Conservation (phyloP, 192 early-diverging fungal species). For the Coemansia sp. region DNA sequence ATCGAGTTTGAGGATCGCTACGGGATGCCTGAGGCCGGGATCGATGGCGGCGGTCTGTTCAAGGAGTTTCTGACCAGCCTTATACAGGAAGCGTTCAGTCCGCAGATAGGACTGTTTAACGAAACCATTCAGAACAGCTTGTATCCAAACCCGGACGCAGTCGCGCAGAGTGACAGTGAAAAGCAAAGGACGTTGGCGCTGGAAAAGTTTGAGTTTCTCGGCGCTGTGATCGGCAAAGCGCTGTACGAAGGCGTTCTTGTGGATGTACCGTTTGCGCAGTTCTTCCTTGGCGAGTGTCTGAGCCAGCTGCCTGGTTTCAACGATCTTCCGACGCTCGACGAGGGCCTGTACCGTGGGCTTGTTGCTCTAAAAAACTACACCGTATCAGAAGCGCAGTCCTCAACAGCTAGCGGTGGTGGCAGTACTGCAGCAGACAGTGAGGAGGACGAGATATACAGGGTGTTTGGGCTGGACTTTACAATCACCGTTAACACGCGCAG, state of each 20-base stretch:
- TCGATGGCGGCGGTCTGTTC: constrained; percentile 97
- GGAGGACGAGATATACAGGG: constrained; percentile 61
- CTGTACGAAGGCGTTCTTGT: constrained; percentile 84
- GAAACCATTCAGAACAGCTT: constrained; percentile 66
- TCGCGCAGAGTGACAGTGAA: constrained; percentile 25
- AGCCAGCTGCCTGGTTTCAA: constrained; percentile 70
- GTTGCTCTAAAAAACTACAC: constrained; percentile 73
- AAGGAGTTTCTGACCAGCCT: constrained; percentile 93
- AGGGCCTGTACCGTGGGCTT: constrained; percentile 72
- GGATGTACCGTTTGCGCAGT: constrained; percentile 79
- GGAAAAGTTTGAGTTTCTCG: constrained; percentile 72
- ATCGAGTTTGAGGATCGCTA: constrained; percentile 86
- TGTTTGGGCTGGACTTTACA: constrained; percentile 66
- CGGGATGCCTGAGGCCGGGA: constrained; percentile 84
- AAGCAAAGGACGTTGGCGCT: constrained; percentile 41
- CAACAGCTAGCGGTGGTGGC: not conserved
- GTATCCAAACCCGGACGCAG: constrained; percentile 69
- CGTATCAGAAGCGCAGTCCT: not conserved
- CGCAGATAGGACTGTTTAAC: constrained; percentile 66
- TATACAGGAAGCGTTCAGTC: constrained; percentile 73
- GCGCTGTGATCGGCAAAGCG: constrained; percentile 81
- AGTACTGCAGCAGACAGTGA: constrained; percentile 20
- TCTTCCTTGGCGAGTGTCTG: constrained; percentile 77
- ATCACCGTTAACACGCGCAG: constrained; percentile 57
- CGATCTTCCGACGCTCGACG: constrained; percentile 78